Base-by-base conservation (phyloP, 1,284 basidiomycete genomes). In the Omphalotus olearius region DNA sequence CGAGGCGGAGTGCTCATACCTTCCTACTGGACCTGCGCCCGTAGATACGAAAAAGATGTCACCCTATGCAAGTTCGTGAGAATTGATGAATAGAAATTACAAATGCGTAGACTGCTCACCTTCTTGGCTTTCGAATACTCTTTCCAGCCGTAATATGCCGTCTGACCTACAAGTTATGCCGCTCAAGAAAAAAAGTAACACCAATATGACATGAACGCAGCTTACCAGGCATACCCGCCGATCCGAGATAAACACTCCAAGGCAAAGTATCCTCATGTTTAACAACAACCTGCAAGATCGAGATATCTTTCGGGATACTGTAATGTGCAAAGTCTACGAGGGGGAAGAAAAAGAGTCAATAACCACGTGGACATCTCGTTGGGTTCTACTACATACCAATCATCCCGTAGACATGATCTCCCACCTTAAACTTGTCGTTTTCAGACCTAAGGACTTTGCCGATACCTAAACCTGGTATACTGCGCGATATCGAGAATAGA, bases 21-120 rank as follows among this genome's bases (percentile, higher is more conserved):
- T 68, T 72, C 57, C 50, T 75, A 17, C 74, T 36, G 69, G 44
- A 77, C 80, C 78, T 16, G 78, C 80, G 3, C 76, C 82, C 4
- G 78, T 74, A 2, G 72, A 73, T 14, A 85, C 71, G 50, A 81
- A 79, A 23, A 78, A 73, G 0, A 69, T 74, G 26, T 85, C 80
- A 5, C 80, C 80, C 64, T 78, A 36, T 1, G 45, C 2, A n/a
- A n/a, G 13, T 33, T 13, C 30, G 30, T 13, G 9, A 33, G 30
- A 14, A n/a, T n/a, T 11, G 33, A 23, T n/a, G 23, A 37, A 43
- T 20, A 4, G 48, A 3, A 13, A 36, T 38, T 6, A 28, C 28
- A 36, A 35, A 14, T 1, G 35, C 14, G 20, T n/a, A 17, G 30
- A 17, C 40, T 44, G 16, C 1, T 39, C 46, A 69, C 67, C 60